phyloP scores from a whole-genome alignment of 345 rosid genomes.

The Gossypium ekmanianum region DNA sequence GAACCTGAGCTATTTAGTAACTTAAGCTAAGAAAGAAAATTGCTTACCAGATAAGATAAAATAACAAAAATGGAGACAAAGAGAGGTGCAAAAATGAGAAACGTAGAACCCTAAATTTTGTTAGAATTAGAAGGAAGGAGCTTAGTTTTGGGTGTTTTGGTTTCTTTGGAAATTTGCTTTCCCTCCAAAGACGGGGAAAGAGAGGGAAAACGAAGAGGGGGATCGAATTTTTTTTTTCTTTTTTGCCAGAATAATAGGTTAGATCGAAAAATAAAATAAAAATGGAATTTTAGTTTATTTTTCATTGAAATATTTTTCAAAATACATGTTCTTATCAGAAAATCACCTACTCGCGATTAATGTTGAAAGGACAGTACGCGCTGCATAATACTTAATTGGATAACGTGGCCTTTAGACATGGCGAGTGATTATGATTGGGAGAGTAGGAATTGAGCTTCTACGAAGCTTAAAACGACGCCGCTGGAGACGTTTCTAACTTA shows the following conservation, averaged over 20 bases:
- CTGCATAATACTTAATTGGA: not conserved
- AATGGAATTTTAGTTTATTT: not conserved
- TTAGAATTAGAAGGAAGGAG: not conserved
- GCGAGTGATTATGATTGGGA: not conserved
- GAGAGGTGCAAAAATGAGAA: not conserved
- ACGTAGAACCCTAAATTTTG: not conserved
- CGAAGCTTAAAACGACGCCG: constrained; percentile 6
- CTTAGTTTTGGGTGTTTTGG: not conserved
- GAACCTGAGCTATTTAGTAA: not conserved
- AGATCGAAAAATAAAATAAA: not conserved
- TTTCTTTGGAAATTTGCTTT: constrained; percentile 12
- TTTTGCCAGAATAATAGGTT: constrained; percentile 7
- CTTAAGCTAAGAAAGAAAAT: not conserved
- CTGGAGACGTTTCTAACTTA: not conserved
- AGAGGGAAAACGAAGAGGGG: constrained; percentile 17
- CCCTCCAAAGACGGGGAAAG: constrained; percentile 18
- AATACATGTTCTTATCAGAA: not conserved
- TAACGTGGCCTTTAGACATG: not conserved
- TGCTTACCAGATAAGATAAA: constrained; percentile 7
- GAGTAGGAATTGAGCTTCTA: not conserved
- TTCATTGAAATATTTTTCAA: not conserved
- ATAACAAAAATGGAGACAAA: not conserved
- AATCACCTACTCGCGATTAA: not conserved
- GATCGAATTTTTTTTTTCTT: constrained; percentile 2
- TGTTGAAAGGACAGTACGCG: not conserved